Conservation (phyloP, 768 basidiomycete species). For the Termitomyces sp. region DNA sequence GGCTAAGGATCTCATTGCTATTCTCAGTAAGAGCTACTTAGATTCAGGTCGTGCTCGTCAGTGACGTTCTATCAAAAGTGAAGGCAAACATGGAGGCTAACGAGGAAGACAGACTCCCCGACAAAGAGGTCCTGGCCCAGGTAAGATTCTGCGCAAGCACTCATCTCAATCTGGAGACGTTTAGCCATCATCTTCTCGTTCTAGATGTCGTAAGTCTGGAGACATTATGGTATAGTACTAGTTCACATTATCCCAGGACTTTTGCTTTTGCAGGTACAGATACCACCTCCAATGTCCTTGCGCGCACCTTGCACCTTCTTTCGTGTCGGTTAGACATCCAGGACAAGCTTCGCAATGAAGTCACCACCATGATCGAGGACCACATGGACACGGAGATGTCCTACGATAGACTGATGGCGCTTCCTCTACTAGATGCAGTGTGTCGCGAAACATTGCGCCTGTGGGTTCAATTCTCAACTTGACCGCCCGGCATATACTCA, state of each 20-base stretch:
- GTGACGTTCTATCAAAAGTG: slow-evolving; percentile 16
- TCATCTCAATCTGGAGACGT: background rate
- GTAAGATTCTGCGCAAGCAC: slow-evolving; percentile 6
- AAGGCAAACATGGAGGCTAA: slow-evolving; percentile 26
- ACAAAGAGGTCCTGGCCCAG: slow-evolving; percentile 30
- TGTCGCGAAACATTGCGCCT: slow-evolving; percentile 34
- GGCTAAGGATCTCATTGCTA: slow-evolving; percentile 26
- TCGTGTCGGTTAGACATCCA: slow-evolving; percentile 24
- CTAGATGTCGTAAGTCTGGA: slow-evolving; percentile 11
- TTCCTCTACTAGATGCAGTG: slow-evolving; percentile 32
- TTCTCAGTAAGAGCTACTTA: slow-evolving; percentile 15
- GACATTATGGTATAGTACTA: background rate
- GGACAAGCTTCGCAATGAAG: slow-evolving; percentile 30
- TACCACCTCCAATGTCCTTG: slow-evolving; percentile 36
- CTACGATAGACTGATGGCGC: slow-evolving; percentile 30
- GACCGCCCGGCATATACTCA: background rate
- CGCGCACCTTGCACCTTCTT: slow-evolving; percentile 30
- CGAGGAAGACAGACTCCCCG: slow-evolving; percentile 25
- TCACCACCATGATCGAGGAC: slow-evolving; percentile 18
- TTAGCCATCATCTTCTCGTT: background rate
- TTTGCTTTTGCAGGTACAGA: slow-evolving; percentile 34
- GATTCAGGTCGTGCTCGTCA: background rate
- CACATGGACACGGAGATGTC: slow-evolving; percentile 24
- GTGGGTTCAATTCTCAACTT: slow-evolving; percentile 17
- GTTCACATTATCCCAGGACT: slow-evolving; percentile 9